Percentiles rank a stretch among this genome's conserved stretches.
Evolutionary conservation across 257 asterid genomes (phyloP).

Genomic region (Solanum appendiculatum): DNA sequence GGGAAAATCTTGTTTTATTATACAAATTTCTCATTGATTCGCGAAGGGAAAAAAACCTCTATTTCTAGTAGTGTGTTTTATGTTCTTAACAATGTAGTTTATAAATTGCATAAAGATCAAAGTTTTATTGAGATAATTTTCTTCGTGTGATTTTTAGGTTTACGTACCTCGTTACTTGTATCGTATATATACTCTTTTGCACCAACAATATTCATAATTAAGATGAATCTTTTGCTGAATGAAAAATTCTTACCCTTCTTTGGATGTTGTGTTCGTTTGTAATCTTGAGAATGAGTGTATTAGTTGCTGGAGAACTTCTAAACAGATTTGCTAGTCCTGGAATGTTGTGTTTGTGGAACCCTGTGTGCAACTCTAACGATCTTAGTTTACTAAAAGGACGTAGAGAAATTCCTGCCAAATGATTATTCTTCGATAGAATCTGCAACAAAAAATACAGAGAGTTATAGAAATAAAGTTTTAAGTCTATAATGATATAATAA

Average conservation of each 20-base stretch:
- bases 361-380: constrained; percentile 49
- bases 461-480: neutral
- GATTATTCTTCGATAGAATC: constrained; percentile 49
- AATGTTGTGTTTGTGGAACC: constrained; percentile 46
- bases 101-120: neutral
- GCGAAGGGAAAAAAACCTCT: too few species aligned
- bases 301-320: constrained; percentile 37
- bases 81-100: neutral
- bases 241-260: constrained; percentile 34
- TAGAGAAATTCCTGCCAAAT: constrained; percentile 22
- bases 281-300: constrained; percentile 51
- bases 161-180: neutral
- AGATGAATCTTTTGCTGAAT: neutral
- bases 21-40: too few species aligned
- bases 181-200: neutral
- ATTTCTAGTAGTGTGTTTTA: too few species aligned
- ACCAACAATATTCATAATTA: neutral
- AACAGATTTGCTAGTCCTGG: constrained; percentile 50
- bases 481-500: neutral
- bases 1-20: too few species aligned
- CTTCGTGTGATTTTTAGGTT: neutral
- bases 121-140: neutral
- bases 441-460: constrained; percentile 6
- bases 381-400: constrained; percentile 37
- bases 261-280: constrained; percentile 13